Percentiles rank a stretch among this genome's conserved stretches.
phyloP scores from a whole-genome alignment of 208 protist species.

The Acanthamoeba sp. region DNA sequence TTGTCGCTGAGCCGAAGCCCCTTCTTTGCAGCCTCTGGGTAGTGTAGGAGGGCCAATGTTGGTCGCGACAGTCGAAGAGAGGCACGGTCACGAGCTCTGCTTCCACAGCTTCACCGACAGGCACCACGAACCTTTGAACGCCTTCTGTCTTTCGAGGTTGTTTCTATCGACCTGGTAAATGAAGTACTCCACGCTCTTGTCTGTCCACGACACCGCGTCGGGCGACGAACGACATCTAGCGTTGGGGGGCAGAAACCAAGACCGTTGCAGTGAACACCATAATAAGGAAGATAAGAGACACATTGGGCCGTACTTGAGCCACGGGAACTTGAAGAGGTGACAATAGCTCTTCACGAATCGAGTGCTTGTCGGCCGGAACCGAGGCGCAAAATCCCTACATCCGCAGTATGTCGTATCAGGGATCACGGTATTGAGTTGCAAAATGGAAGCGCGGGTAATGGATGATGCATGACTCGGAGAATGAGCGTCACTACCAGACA shows the following conservation, averaged over 20 bases:
- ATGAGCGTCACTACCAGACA: too few relatives aligned
- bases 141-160: constrained; percentile 4
- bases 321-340: constrained; percentile 55
- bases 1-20: background rate
- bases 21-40: background rate
- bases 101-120: background rate
- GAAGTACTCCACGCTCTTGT: constrained; percentile 33
- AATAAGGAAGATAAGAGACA: background rate
- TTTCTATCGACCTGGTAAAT: constrained; percentile 43
- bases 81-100: background rate
- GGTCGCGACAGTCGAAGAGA: background rate
- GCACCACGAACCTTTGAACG: background rate
- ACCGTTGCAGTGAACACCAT: background rate
- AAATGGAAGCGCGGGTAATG: too few relatives aligned
- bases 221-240: background rate
- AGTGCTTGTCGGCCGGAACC: constrained; percentile 37
- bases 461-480: too few relatives aligned
- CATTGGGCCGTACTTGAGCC: background rate
- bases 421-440: too few relatives aligned
- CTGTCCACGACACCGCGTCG: constrained; percentile 47
- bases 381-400: constrained; percentile 40
- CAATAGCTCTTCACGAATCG: constrained; percentile 18
- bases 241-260: background rate
- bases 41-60: background rate
- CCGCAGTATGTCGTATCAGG: background rate